Evolutionary conservation across 352 stramenopile species (phyloP), one percentile per base, ranked within the genome.

Genomic region (Pythium brachiatum): DNA sequence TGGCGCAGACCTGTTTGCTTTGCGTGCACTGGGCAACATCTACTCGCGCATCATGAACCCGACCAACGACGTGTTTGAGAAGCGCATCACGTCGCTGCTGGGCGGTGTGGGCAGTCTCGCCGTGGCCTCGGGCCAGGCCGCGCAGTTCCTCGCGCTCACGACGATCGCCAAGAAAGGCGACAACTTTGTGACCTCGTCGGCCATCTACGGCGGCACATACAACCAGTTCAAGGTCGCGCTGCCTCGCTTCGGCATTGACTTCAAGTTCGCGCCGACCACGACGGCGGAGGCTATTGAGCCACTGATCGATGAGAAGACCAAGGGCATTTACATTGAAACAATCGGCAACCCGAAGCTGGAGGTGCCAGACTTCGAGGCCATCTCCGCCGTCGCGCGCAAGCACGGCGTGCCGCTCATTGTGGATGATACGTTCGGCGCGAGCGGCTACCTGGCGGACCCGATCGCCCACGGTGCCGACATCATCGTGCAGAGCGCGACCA

Each of bases 1-100:
- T 31, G 51, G 51, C 51, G 51, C 51, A 29, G 51, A 57, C 31
- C 51, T 57, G 15, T 57, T 57, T 15, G 51, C 51, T 29, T 16
- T 57, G 51, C 51, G 51, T 36, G 36, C 34, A 21, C 51, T 57
- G 9, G 51, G 51, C 51, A 57, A 57, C 51, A 57, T 57, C 32
- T 57, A 57, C 51, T 47, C 51, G 51, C 51, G 51, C 20, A 57
- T 57, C 51, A 57, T 57, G 51, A 57, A 57, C 51, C 51, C 51
- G 51, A 57, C 51, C 31, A 57, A 26, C 29, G 51, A 57, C 51
- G 51, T 57, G 29, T 57, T 57, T 20, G 51, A 57, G 51, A 57
- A 57, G 51, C 51, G 51, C 9, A 21, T 57, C 15, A 47, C 29
- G 15, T 43, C 51, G 16, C 32, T 57, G 32, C 18, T 57, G 31